These are phyloP conservation scores for Tephrocybe rancida DNA, from an alignment of 768 basidiomycete species.

Conservation along the genomic window DNA sequence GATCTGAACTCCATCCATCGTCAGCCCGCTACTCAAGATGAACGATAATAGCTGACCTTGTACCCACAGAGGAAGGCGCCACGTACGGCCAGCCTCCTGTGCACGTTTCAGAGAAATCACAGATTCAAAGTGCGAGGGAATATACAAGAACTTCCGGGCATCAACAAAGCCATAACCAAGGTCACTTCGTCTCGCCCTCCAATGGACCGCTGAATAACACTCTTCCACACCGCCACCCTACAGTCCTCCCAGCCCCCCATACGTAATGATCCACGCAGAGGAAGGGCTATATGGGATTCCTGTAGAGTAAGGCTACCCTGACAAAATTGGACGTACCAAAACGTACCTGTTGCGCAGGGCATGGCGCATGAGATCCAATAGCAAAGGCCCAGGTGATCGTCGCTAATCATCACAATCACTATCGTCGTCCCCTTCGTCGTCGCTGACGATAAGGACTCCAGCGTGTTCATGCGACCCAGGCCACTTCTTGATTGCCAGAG, in stretches of 20 bases:
- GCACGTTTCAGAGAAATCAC: slow-evolving; percentile 18
- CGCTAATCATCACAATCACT: slow-evolving; percentile 16
- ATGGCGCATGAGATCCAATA: neutral
- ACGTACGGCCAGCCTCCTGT: slow-evolving; percentile 14
- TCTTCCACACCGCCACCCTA: neutral
- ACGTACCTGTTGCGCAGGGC: slow-evolving; percentile 13
- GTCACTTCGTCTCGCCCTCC: neutral
- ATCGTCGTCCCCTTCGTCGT: slow-evolving; percentile 27
- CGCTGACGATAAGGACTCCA: slow-evolving; percentile 49
- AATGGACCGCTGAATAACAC: neutral
- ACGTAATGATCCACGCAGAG: neutral
- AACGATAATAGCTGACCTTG: slow-evolving; percentile 18
- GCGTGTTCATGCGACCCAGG: slow-evolving; percentile 43
- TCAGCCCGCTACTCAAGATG: slow-evolving; percentile 10
- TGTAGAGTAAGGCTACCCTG: neutral
- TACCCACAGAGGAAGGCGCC: slow-evolving; percentile 10
- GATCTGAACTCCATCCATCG: neutral
- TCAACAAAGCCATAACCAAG: neutral
- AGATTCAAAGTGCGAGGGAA: slow-evolving; percentile 8
- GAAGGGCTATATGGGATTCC: neutral
- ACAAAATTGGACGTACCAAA: slow-evolving; percentile 5
- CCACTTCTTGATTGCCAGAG: slow-evolving; percentile 39
- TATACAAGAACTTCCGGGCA: slow-evolving; percentile 23
- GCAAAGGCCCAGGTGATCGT: neutral
- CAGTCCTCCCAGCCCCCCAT: neutral